These are phyloP conservation scores for Viola odorata DNA, from an alignment of 345 rosid species.

Conservation along the genomic window DNA sequence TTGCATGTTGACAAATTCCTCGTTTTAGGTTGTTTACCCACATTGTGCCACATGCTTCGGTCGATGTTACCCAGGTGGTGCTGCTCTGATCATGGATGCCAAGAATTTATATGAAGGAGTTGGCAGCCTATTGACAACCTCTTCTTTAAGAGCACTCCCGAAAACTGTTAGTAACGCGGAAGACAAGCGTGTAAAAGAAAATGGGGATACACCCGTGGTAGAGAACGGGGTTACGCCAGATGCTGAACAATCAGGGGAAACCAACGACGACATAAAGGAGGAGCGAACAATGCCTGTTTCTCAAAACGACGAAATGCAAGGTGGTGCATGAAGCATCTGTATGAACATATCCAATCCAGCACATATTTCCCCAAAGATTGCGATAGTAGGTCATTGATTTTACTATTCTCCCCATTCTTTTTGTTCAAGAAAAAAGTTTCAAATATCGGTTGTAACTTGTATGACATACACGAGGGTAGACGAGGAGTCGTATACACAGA, in stretches of 20 bases:
- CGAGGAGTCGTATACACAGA: no score
- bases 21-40: constrained; percentile 70
- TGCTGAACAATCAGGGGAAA: constrained; percentile 25
- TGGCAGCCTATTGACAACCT: constrained; percentile 43
- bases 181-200: constrained; percentile 36
- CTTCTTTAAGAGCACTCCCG: constrained; percentile 47
- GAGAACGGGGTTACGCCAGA: constrained; percentile 50
- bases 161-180: constrained; percentile 35
- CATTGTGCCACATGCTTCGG: constrained; percentile 87
- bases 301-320: constrained; percentile 24
- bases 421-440: no score
- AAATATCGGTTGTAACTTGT: no score
- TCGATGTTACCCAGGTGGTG: constrained; percentile 88
- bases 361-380: neutral
- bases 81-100: constrained; percentile 62
- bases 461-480: no score
- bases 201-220: constrained; percentile 26
- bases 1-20: constrained; percentile 9
- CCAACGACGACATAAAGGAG: constrained; percentile 22
- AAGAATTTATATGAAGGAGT: constrained; percentile 62
- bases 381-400: neutral
- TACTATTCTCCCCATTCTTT: constrained; percentile 12
- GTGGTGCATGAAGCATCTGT: constrained; percentile 11
- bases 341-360: neutral
- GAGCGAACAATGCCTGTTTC: constrained; percentile 18